Evolutionary conservation across 116 monocot genomes (phyloP), one percentile per base, ranked within the genome.

Genomic region (Posidonia oceanica): DNA sequence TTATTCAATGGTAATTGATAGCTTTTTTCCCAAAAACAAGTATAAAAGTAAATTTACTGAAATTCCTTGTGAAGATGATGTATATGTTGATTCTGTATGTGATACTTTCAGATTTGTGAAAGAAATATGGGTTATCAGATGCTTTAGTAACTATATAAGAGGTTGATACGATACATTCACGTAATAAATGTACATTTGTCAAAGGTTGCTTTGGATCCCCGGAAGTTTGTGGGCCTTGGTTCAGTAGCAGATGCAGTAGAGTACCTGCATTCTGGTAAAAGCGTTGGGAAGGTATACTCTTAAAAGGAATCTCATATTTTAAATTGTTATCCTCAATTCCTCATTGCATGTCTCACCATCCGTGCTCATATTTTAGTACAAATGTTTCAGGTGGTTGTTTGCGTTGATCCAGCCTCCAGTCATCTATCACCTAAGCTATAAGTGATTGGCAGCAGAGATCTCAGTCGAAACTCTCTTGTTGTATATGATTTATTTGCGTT

Each of bases 231-330:
- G 36, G 98, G 98, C 54, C 68, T 98, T 58, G 64, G 68, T 14
- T 90, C 98, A 22, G 93, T 93, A 29, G 79, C 87, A 5, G 93
- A 98, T 86, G 98, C 98, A 61, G 98, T 98, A 57, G 98, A 98
- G 62, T 82, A 98, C 76, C 93, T 98, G 4, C 90, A 98, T 70
- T 98, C 98, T 72, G 98, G 98, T 41, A 36, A 84, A 72, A 98
- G 98, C 61, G 61, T 92, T 72, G 98, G 98, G 78, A 98, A 98
- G 98, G 98, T 98, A 83, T 41, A 17, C 18, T 39, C 16, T 4
- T 29, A n/a, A 38, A 13, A 13, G n/a, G 7, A 14, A 54, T 23
- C 12, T 39, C 18, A 52, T 52, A 14, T 41, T 41, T 54, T 54
- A 21, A 10, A 4, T 5, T 41, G 1, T 23, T 61, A 14, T 38